Evolutionary conservation across 2,329 filamentous ascomycete genomes (phyloP).

Genomic region (Cercospora zeae-maydis): DNA sequence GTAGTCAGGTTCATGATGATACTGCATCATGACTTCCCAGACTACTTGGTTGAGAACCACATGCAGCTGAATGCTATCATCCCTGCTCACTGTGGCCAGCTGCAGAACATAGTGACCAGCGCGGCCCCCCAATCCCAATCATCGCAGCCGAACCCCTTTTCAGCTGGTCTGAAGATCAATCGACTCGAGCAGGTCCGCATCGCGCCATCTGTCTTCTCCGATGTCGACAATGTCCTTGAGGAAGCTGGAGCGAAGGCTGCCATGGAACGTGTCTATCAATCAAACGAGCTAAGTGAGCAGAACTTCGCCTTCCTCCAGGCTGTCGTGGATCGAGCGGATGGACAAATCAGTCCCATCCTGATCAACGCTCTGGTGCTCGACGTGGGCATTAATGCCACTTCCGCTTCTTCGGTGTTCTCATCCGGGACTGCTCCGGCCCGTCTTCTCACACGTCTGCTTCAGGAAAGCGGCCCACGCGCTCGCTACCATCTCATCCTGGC

Average conservation of each 20-base stretch:
- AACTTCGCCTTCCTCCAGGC: conserved; percentile 74
- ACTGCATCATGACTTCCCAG: conserved; percentile 89
- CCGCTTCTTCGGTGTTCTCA: conserved; percentile 61
- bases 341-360: conserved; percentile 48
- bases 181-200: conserved; percentile 70
- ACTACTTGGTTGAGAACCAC: conserved; percentile 86
- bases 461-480: conserved; percentile 69
- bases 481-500: conserved; percentile 81
- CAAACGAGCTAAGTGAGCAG: conserved; percentile 58
- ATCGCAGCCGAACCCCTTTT: conserved; percentile 71
- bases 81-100: conserved; percentile 77
- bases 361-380: conserved; percentile 82
- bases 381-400: conserved; percentile 69
- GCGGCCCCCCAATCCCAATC: conserved; percentile 66
- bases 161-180: conserved; percentile 71
- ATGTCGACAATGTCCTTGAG: conserved; percentile 53
- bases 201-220: conserved; percentile 61
- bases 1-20: conserved; percentile 78
- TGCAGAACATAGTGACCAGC: conserved; percentile 82
- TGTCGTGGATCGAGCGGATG: conserved; percentile 58
- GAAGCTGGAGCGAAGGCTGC: conserved; percentile 52
- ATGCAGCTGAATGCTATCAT: conserved; percentile 76
- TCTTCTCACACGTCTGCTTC: conserved; percentile 71
- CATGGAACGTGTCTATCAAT: conserved; percentile 49
- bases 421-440: conserved; percentile 64